Percentiles rank a stretch among this genome's conserved stretches.
These are phyloP conservation scores for Pseudogymnoascus sp. DNA, from an alignment of 2,329 filamentous ascomycete species.

Conservation along the genomic window DNA sequence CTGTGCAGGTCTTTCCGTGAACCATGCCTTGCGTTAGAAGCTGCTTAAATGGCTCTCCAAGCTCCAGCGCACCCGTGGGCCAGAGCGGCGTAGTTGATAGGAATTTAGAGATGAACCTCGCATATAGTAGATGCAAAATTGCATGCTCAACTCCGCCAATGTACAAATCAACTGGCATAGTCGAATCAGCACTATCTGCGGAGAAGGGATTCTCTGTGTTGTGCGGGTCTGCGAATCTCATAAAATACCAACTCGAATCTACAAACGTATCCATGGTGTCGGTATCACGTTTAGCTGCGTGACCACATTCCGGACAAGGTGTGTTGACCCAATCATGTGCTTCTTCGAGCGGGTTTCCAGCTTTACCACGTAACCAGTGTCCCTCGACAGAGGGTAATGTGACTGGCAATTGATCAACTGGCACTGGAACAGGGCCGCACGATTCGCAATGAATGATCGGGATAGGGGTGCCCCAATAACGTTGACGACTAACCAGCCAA, in stretches of 20 bases:
- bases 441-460: conserved; percentile 73
- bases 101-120: conserved; percentile 86
- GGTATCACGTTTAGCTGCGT: conserved; percentile 69
- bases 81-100: conserved; percentile 50
- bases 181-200: conserved; percentile 43
- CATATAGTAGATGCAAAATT: conserved; percentile 81
- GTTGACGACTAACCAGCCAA: conserved; percentile 86
- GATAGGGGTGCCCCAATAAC: conserved; percentile 88
- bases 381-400: conserved; percentile 60
- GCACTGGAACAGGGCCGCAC: conserved; percentile 75
- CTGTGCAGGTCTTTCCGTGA: conserved; percentile 73
- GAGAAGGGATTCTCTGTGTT: conserved; percentile 57
- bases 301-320: conserved; percentile 64
- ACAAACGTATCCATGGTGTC: conserved; percentile 97
- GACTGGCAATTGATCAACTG: conserved; percentile 68
- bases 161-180: conserved; percentile 77
- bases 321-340: conserved; percentile 68
- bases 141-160: conserved; percentile 86
- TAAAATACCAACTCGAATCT: conserved; percentile 90
- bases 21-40: conserved; percentile 90
- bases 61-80: conserved; percentile 33
- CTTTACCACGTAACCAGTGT: conserved; percentile 60
- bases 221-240: conserved; percentile 66
- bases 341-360: conserved; percentile 69
- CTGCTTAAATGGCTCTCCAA: conserved; percentile 69